Conservation (phyloP, 768 basidiomycete genomes). For the Amanita inopinata region DNA sequence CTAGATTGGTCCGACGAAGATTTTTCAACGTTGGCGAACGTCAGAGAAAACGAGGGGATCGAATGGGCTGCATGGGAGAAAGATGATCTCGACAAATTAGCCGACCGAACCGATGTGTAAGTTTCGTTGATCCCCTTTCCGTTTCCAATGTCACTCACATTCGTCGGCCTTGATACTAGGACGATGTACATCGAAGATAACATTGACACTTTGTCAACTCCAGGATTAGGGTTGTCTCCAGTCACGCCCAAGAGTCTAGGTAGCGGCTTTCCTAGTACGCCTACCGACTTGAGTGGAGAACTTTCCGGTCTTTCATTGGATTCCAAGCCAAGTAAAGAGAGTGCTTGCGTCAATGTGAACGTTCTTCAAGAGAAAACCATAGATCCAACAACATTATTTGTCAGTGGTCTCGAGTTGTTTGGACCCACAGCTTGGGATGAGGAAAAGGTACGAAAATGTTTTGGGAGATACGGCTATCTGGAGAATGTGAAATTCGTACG, state of each 20-base stretch:
- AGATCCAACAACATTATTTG: constrained; percentile 65
- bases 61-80: constrained; percentile 6
- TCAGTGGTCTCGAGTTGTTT: constrained; percentile 63
- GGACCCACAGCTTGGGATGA: constrained; percentile 65
- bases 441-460: constrained; percentile 45
- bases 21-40: neutral
- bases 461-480: constrained; percentile 55
- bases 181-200: constrained; percentile 14
- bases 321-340: constrained; percentile 17
- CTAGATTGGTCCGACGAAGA: constrained; percentile 8
- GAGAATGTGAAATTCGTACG: constrained; percentile 56
- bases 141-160: neutral
- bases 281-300: constrained; percentile 28
- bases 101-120: neutral
- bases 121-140: neutral
- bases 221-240: constrained; percentile 36
- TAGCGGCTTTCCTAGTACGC: constrained; percentile 40
- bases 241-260: constrained; percentile 42
- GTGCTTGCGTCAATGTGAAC: constrained; percentile 13
- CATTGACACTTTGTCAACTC: constrained; percentile 20
- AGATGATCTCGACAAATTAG: neutral
- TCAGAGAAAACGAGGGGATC: neutral
- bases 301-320: constrained; percentile 17
- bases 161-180: constrained; percentile 12
- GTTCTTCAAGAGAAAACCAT: constrained; percentile 28